Percentiles rank a stretch among this genome's conserved stretches.
Conservation (phyloP, 352 stramenopile species). For the Phytopythium boreale region DNA sequence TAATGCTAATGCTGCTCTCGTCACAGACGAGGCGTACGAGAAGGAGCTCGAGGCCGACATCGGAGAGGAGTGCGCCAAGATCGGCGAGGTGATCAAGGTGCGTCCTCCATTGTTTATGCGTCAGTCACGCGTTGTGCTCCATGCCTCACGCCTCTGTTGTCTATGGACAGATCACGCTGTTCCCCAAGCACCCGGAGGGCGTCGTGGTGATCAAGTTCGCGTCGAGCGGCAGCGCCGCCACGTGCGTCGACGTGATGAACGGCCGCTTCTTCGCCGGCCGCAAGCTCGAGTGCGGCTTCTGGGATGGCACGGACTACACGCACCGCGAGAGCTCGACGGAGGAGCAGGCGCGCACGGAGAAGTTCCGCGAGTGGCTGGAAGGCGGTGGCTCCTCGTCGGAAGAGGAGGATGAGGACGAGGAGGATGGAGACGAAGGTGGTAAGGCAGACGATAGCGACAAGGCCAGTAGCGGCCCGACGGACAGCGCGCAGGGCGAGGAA, state of each 20-base stretch:
- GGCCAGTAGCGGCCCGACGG: neutral
- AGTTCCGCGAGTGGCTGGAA: constrained; percentile 95
- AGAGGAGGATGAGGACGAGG: constrained; percentile 25
- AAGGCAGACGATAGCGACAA: neutral
- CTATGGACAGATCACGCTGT: constrained; percentile 94
- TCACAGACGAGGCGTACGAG: constrained; percentile 63
- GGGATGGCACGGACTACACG: constrained; percentile 95
- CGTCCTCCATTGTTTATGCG: too few relatives aligned
- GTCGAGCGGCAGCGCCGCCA: constrained; percentile 76
- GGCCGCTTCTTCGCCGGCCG: constrained; percentile 85
- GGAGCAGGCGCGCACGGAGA: constrained; percentile 84
- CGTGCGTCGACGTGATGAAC: constrained; percentile 89
- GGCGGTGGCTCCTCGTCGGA: constrained; percentile 61
- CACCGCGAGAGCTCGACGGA: constrained; percentile 72
- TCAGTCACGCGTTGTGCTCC: too few relatives aligned
- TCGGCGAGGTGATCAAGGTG: constrained; percentile 78
- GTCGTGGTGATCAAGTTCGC: constrained; percentile 95
- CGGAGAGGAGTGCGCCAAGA: constrained; percentile 80
- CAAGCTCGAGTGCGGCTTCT: constrained; percentile 90
- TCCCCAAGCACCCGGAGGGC: constrained; percentile 89
- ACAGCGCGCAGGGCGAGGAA: constrained; percentile 2
- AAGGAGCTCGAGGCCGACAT: constrained; percentile 80
- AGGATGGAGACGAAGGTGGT: constrained; percentile 12
- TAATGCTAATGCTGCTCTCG: neutral
- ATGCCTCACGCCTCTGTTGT: too few relatives aligned